Percentiles rank a stretch among this genome's conserved stretches.
These are phyloP conservation scores for Albophoma yamanashiensis DNA, from an alignment of 2,329 filamentous ascomycete genomes.

Conservation along the genomic window DNA sequence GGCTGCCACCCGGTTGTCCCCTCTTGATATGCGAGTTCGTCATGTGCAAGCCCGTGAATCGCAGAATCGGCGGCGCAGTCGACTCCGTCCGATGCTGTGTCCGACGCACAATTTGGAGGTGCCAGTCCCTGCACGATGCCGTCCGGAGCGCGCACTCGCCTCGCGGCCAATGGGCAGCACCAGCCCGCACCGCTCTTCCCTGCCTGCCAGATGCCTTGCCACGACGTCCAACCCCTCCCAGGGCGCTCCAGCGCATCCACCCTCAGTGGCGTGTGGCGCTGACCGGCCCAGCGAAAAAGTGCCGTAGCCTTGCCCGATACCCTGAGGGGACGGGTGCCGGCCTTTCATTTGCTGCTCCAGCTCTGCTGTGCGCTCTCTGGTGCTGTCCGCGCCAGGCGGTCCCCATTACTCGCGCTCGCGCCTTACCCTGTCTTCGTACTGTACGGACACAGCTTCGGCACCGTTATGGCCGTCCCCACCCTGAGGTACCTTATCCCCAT, in stretches of 20 bases:
- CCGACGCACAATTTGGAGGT: not conserved
- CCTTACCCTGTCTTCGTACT: not conserved
- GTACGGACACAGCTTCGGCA: not conserved
- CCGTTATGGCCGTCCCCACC: not conserved
- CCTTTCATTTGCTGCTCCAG: not conserved
- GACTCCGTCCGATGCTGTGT: not conserved
- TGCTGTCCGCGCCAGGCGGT: not conserved
- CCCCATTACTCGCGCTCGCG: not conserved
- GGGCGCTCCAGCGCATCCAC: not conserved
- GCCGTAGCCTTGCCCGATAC: slow-evolving; percentile 15
- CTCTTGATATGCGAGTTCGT: not conserved
- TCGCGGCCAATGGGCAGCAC: not conserved
- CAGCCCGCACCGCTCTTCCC: not conserved
- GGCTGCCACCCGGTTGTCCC: not conserved
- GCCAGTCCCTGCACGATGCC: slow-evolving; percentile 1
- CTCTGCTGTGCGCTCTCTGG: not conserved
- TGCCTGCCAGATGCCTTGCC: not conserved
- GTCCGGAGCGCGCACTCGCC: not conserved
- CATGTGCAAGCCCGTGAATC: not conserved
- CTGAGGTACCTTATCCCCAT: not conserved
- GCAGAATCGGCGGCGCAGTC: not conserved
- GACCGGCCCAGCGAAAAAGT: slow-evolving; percentile 15
- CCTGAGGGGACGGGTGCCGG: not conserved
- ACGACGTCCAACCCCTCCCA: not conserved
- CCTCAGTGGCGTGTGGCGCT: not conserved